Evolutionary conservation across 805 yeast species (phyloP).

Genomic region (Monosporozyma aquatica): DNA sequence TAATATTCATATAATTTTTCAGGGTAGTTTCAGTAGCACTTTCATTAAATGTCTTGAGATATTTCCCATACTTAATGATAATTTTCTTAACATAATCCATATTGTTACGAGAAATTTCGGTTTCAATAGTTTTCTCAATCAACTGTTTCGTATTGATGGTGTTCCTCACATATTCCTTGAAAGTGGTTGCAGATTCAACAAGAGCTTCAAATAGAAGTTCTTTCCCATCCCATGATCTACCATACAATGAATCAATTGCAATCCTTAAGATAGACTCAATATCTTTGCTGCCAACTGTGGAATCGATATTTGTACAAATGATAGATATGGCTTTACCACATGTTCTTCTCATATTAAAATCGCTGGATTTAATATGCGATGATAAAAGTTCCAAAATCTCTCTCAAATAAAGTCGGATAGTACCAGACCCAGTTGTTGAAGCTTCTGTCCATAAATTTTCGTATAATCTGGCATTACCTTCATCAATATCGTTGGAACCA

Average conservation of each 20-base stretch:
- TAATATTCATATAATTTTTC: slow-evolving; percentile 24
- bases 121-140: slow-evolving; percentile 38
- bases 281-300: slow-evolving; percentile 20
- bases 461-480: slow-evolving; percentile 40
- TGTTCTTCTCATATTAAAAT: slow-evolving; percentile 57
- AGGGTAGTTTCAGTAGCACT: slow-evolving; percentile 2
- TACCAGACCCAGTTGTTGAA: slow-evolving; percentile 62
- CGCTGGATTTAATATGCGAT: slow-evolving; percentile 43
- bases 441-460: slow-evolving; percentile 69
- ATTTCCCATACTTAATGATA: slow-evolving; percentile 45
- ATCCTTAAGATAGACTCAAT: slow-evolving; percentile 39
- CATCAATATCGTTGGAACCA: slow-evolving; percentile 58
- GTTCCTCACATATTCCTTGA: slow-evolving; percentile 29
- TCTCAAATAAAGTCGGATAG: slow-evolving; percentile 55
- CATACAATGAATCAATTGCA: slow-evolving; percentile 53
- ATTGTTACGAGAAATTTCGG: slow-evolving; percentile 62
- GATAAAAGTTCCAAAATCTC: slow-evolving; percentile 56
- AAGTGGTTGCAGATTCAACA: slow-evolving; percentile 45
- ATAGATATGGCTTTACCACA: slow-evolving; percentile 60
- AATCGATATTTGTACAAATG: slow-evolving; percentile 41
- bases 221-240: slow-evolving; percentile 85
- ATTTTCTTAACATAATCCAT: slow-evolving; percentile 52
- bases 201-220: slow-evolving; percentile 66
- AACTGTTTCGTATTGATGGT: slow-evolving; percentile 27
- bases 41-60: slow-evolving; percentile 33